Evolutionary conservation across 345 rosid genomes (phyloP).

Genomic region (Cardamine occulta): DNA sequence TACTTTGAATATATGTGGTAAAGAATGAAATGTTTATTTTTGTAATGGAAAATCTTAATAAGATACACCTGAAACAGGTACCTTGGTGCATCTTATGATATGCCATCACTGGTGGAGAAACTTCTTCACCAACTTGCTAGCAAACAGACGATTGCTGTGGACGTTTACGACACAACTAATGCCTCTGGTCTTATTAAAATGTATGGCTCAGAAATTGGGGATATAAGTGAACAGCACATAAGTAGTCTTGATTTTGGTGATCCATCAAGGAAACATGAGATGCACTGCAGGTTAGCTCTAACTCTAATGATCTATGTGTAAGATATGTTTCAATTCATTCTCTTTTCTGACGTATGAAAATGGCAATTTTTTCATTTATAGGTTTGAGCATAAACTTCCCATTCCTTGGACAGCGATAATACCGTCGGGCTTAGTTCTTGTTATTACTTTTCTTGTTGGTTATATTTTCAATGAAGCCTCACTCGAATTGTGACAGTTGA

Average conservation of each 20-base stretch:
- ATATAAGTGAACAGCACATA: conserved; percentile 62
- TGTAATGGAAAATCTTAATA: conserved; percentile 2
- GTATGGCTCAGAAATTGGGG: conserved; percentile 76
- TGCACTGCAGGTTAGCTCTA: conserved; percentile 85
- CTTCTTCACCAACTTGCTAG: conserved; percentile 96
- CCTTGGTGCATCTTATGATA: conserved; percentile 96
- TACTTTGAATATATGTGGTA: background rate
- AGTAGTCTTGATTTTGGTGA: conserved; percentile 93
- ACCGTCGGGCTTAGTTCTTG: conserved; percentile 60
- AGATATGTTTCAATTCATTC: conserved; percentile 13
- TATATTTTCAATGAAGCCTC: conserved; percentile 81
- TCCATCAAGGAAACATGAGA: conserved; percentile 85
- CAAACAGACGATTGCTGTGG: conserved; percentile 82
- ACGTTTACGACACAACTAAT: conserved; percentile 90
- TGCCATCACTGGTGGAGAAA: conserved; percentile 93
- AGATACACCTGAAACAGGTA: conserved; percentile 54
- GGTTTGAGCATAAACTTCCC: conserved; percentile 82
- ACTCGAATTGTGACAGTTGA: conserved; percentile 77
- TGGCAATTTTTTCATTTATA: conserved; percentile 40
- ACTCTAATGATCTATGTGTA: background rate
- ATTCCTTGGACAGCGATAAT: conserved; percentile 80
- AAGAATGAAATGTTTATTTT: background rate
- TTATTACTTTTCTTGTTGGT: conserved; percentile 74
- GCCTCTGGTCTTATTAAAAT: conserved; percentile 64
- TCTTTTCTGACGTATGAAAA: conserved; percentile 17